Conservation (phyloP, 1,284 basidiomycete species). For the Cutaneotrichosporon sp. region DNA sequence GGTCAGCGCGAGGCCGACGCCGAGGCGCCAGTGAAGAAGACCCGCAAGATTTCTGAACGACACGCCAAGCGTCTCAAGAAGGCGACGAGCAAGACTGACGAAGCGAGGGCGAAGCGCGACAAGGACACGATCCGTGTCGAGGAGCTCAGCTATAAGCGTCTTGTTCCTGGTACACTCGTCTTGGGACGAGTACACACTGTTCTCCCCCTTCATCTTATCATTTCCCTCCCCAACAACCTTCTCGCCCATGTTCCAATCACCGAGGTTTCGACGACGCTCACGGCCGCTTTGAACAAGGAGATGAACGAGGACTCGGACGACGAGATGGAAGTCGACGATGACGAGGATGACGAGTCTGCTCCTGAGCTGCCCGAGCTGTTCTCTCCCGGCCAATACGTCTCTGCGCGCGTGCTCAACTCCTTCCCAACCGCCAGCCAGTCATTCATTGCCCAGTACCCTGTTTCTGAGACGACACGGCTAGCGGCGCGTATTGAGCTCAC, state of each 20-base stretch:
- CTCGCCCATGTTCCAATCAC: constrained; percentile 94
- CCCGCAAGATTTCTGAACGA: constrained; percentile 31
- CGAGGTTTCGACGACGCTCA: constrained; percentile 80
- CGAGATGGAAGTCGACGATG: constrained; percentile 38
- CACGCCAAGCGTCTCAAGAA: constrained; percentile 49
- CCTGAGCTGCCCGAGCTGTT: constrained; percentile 75
- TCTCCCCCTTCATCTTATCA: constrained; percentile 80
- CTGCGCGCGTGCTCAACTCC: constrained; percentile 60
- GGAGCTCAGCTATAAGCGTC: constrained; percentile 91
- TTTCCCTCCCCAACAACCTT: constrained; percentile 92
- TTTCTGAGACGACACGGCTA: constrained; percentile 43
- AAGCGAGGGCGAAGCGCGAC: constrained; percentile 48
- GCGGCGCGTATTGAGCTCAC: constrained; percentile 73
- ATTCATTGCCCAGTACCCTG: constrained; percentile 46
- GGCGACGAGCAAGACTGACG: constrained; percentile 47
- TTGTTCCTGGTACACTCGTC: constrained; percentile 77
- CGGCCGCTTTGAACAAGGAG: constrained; percentile 53
- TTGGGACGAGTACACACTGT: constrained; percentile 81
- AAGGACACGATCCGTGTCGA: constrained; percentile 57
- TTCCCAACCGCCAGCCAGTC: constrained; percentile 43
- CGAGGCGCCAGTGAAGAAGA: constrained; percentile 54
- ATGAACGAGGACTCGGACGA: constrained; percentile 49
- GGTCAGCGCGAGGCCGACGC: constrained; percentile 76
- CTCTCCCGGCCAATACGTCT: constrained; percentile 76
- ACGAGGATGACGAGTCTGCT: constrained; percentile 51